Evolutionary conservation across 1,139 yeast species (phyloP), one percentile per base, ranked within the genome.

Genomic region (Debaryomyces singareniensis): DNA sequence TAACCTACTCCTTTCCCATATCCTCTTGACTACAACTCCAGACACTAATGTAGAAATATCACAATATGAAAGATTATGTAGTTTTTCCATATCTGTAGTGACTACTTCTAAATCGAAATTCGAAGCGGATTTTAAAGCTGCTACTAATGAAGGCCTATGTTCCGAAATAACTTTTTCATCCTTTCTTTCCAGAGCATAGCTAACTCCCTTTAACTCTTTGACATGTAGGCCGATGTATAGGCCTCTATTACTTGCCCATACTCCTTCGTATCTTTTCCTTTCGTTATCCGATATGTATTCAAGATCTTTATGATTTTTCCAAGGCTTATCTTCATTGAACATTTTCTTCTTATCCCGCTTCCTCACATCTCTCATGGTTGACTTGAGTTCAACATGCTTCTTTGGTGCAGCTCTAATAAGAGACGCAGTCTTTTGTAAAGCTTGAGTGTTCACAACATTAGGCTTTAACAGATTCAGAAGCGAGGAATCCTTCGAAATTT

Each of bases 271-370:
- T 29, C 97, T 58, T 47, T 86, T 87, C 35, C 85, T 66, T 51
- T 91, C 97, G 22, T 66, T 70, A 16, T 80, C 87, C 0, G 82
- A 70, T 9, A 87, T 68, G 31, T 60, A 65, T 28, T 64, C 65
- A 7, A 78, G 65, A 38, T 77, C 83, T 25, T 63, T 65, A 49
- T 86, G 96, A 46, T 85, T 79, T 46, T 89, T 91, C 97, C 98
- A 91, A 0, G 97, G 97, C 52, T 89, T 87, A 39, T 84, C 86
- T 44, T 84, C 95, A 49, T 91, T 82, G 52, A 91, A 89, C 14
- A 57, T 51, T 26, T 64, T 56, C 43, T 66, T 68, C 38, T 59
- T 62, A 15, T 59, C 65, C 33, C 55, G 59, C 29, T 55, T 43
- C 33, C 55, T 60, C 42, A 66, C 69, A 39, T 75, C 75, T 31